Conservation (phyloP, 805 yeast genomes). For the Cyberlindnera petersonii region DNA sequence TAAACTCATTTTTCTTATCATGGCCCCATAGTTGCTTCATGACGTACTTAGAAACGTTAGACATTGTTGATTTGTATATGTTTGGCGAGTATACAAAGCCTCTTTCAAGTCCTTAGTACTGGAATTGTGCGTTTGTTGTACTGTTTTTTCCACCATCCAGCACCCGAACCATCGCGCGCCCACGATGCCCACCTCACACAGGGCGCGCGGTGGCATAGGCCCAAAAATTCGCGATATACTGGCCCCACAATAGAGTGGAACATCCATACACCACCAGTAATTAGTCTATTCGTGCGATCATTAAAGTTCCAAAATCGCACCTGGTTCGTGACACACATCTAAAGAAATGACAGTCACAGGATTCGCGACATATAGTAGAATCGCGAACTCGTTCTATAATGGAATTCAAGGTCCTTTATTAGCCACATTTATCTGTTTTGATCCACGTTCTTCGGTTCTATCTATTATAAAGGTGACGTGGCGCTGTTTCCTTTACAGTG, state of each 20-base stretch:
- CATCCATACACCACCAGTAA: slow-evolving; percentile 5
- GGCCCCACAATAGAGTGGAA: not conserved
- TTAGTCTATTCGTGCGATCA: too few species aligned
- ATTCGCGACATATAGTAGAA: not conserved
- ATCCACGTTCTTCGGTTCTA: too few species aligned
- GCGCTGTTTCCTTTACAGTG: too few species aligned
- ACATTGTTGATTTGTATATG: slow-evolving; percentile 23
- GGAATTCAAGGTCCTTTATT: not conserved
- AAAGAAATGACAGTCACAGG: slow-evolving; percentile 4
- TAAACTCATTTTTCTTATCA: too few species aligned
- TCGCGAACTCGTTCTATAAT: slow-evolving; percentile 3
- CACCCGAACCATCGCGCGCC: not conserved
- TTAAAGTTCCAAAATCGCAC: too few species aligned
- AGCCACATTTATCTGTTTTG: too few species aligned
- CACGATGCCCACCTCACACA: not conserved
- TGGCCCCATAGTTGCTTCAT: not conserved
- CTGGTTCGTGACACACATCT: slow-evolving; percentile 1
- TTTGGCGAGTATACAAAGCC: not conserved
- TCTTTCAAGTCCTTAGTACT: not conserved
- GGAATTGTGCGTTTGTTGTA: not conserved
- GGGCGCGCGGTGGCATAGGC: too few species aligned
- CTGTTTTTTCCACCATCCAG: slow-evolving; percentile 4
- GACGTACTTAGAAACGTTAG: slow-evolving; percentile 32
- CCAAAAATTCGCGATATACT: too few species aligned
- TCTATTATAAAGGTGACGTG: too few species aligned